These are phyloP conservation scores for Cubamyces lactineus DNA, from an alignment of 768 basidiomycete species.

Conservation along the genomic window DNA sequence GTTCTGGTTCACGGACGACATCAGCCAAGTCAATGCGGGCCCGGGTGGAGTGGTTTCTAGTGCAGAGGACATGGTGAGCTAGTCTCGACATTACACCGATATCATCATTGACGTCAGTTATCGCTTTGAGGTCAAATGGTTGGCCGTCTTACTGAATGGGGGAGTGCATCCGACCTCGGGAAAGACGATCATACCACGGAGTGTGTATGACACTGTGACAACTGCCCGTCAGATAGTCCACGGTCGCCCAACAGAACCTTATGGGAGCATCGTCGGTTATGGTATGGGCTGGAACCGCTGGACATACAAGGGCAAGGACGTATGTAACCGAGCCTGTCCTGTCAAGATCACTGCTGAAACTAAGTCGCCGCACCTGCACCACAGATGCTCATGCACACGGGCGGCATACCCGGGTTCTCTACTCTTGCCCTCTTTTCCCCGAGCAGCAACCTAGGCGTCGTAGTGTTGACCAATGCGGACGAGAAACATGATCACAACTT, in stretches of 20 bases:
- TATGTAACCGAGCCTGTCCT: constrained; percentile 22
- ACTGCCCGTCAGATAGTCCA: constrained; percentile 37
- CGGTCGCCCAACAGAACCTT: neutral
- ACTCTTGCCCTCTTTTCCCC: constrained; percentile 41
- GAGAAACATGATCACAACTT: neutral
- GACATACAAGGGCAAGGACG: constrained; percentile 46
- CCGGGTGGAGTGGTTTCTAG: constrained; percentile 49
- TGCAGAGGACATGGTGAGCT: constrained; percentile 45
- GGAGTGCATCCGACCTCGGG: constrained; percentile 40
- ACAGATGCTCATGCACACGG: constrained; percentile 42
- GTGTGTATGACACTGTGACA: constrained; percentile 38
- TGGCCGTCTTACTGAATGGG: constrained; percentile 39
- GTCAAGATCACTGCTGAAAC: neutral
- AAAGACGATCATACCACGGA: constrained; percentile 38
- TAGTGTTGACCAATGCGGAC: constrained; percentile 31
- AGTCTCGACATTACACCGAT: neutral
- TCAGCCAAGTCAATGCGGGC: constrained; percentile 37
- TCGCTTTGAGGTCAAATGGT: constrained; percentile 43
- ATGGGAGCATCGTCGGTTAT: constrained; percentile 40
- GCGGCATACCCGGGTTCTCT: constrained; percentile 42
- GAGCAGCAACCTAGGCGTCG: constrained; percentile 41
- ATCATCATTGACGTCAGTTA: neutral
- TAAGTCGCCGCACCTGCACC: neutral
- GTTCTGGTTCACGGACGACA: constrained; percentile 38
- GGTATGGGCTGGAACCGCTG: constrained; percentile 47